These are phyloP conservation scores for Cercospora citrullina DNA, from an alignment of 2,329 filamentous ascomycete species.

Conservation along the genomic window DNA sequence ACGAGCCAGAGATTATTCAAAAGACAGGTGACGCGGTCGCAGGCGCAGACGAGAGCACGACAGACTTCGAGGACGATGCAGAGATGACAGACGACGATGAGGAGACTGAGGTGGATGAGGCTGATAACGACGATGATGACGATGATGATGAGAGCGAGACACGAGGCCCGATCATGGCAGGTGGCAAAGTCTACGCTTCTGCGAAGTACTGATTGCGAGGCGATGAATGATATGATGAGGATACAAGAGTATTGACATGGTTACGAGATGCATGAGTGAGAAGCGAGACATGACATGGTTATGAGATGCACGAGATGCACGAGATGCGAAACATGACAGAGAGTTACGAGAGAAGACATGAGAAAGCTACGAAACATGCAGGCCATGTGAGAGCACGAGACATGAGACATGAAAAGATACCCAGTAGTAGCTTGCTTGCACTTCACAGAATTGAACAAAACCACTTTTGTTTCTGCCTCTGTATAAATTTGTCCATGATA, in stretches of 20 bases:
- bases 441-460: background rate
- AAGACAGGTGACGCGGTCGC: background rate
- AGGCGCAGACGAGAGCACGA: background rate
- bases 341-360: background rate
- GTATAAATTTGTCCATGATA: background rate
- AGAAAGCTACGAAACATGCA: background rate
- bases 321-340: background rate
- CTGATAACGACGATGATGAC: background rate
- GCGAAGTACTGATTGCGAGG: background rate
- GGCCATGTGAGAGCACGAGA: background rate
- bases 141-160: background rate
- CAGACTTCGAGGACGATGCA: background rate
- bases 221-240: background rate
- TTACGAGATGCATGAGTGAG: background rate
- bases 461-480: background rate
- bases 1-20: background rate
- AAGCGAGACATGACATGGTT: background rate
- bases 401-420: background rate
- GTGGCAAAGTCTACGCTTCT: background rate
- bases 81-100: background rate
- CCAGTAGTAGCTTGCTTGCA: background rate
- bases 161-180: background rate
- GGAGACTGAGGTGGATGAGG: background rate
- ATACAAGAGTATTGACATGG: background rate
- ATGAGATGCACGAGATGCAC: background rate